Evolutionary conservation across 1,284 basidiomycete genomes (phyloP).

Genomic region (Ustilago tritici): DNA sequence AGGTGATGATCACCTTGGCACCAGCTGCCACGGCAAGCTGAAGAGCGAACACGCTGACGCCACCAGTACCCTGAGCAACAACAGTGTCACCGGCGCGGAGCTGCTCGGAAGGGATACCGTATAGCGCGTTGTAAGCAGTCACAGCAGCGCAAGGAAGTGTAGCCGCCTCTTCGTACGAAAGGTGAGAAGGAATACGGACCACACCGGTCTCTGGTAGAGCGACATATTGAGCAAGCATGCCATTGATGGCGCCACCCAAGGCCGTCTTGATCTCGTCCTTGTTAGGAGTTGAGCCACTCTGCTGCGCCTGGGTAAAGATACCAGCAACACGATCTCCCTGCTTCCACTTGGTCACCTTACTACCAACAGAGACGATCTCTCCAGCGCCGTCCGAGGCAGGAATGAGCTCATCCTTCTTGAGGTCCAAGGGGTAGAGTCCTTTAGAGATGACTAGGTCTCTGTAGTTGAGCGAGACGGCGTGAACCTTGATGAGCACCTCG

Average conservation of each 20-base stretch:
- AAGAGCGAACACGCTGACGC: slow-evolving; percentile 74
- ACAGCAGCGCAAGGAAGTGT: slow-evolving; percentile 73
- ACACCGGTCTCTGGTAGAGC: slow-evolving; percentile 46
- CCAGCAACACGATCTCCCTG: slow-evolving; percentile 75
- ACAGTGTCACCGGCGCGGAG: slow-evolving; percentile 72
- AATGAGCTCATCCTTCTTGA: slow-evolving; percentile 69
- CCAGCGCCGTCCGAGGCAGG: slow-evolving; percentile 78
- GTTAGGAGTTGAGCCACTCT: slow-evolving; percentile 66
- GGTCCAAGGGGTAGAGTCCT: slow-evolving; percentile 39
- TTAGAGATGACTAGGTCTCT: slow-evolving; percentile 60
- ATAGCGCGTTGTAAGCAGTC: slow-evolving; percentile 74
- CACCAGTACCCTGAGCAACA: slow-evolving; percentile 75
- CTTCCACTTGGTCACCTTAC: slow-evolving; percentile 73
- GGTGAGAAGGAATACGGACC: slow-evolving; percentile 70
- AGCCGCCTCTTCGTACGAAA: slow-evolving; percentile 74
- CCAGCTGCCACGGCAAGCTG: slow-evolving; percentile 76
- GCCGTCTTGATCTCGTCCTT: slow-evolving; percentile 66
- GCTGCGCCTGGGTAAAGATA: slow-evolving; percentile 64
- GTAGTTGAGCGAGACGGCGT: slow-evolving; percentile 70
- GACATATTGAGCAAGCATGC: slow-evolving; percentile 75
- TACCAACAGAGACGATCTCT: slow-evolving; percentile 75
- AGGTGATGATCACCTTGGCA: slow-evolving; percentile 75
- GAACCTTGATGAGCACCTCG: slow-evolving; percentile 67
- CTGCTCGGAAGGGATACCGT: slow-evolving; percentile 71
- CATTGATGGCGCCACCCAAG: slow-evolving; percentile 74